phyloP scores from a whole-genome alignment of 768 basidiomycete species.

The Clavaria fumosa region DNA sequence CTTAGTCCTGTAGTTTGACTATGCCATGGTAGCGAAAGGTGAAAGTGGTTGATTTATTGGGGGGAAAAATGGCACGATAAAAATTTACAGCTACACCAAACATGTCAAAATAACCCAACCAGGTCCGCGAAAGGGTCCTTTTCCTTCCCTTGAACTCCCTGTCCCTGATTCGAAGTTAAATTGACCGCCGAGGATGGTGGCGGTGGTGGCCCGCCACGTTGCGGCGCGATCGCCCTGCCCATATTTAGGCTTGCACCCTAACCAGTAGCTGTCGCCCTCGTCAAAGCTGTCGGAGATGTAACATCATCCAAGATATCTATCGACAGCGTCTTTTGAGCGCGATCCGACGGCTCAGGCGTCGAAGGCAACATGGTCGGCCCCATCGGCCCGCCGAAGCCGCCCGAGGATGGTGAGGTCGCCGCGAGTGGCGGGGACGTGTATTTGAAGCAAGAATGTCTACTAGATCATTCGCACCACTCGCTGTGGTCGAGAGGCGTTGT shows the following conservation, averaged over 20 bases:
- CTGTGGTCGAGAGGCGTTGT: conserved; percentile 27
- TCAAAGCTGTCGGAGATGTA: too few relatives aligned
- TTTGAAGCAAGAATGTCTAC: conserved; percentile 38
- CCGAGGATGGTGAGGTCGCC: conserved; percentile 1
- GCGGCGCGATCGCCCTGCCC: conserved; percentile 6
- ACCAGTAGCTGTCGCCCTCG: too few relatives aligned
- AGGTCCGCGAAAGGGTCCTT: conserved; percentile 73
- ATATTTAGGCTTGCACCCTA: neutral
- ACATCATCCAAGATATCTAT: conserved; percentile 4
- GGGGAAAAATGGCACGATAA: too few relatives aligned
- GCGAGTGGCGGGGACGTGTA: conserved; percentile 1
- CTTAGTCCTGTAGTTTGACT: too few relatives aligned
- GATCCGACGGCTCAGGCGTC: conserved; percentile 19
- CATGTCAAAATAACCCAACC: conserved; percentile 52
- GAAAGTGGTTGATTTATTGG: too few relatives aligned
- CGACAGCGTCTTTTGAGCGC: conserved; percentile 4
- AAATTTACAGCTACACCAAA: too few relatives aligned
- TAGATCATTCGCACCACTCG: conserved; percentile 34
- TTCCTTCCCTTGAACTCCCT: conserved; percentile 30
- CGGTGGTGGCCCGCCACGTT: conserved; percentile 10
- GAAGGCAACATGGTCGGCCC: conserved; percentile 29
- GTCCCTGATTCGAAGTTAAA: conserved; percentile 11
- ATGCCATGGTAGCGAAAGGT: too few relatives aligned
- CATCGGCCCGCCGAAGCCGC: conserved; percentile 7
- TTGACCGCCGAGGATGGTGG: conserved; percentile 7